These are phyloP conservation scores for Hydnomerulius pinastri DNA, from an alignment of 768 basidiomycete species.

Conservation along the genomic window DNA sequence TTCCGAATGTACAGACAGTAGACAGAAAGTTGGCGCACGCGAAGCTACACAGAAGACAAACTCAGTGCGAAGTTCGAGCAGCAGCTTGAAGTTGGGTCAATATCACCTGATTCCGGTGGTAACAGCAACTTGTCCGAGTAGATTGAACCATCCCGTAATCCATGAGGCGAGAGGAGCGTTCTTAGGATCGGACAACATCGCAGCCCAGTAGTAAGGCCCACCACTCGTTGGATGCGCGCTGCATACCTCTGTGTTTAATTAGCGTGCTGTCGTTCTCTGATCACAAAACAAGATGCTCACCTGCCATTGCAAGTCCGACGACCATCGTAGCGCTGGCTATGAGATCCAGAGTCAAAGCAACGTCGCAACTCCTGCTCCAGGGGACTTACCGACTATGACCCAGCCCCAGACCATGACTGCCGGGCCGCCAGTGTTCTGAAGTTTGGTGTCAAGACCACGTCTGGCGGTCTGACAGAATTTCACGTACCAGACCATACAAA, in stretches of 20 bases:
- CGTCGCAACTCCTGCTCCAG: neutral
- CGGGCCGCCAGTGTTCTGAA: conserved; percentile 71
- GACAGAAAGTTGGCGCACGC: conserved; percentile 70
- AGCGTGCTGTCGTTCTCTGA: neutral
- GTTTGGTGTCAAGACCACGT: neutral
- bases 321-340: conserved; percentile 71
- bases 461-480: neutral
- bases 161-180: conserved; percentile 69
- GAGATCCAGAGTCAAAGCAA: conserved; percentile 2
- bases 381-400: conserved; percentile 56
- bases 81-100: neutral
- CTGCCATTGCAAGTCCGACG: conserved; percentile 77
- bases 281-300: conserved; percentile 32
- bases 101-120: conserved; percentile 68
- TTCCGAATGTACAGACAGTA: conserved; percentile 59
- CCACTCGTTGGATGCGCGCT: conserved; percentile 74
- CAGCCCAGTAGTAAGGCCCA: conserved; percentile 83
- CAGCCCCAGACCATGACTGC: conserved; percentile 80
- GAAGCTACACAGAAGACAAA: conserved; percentile 42
- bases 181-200: conserved; percentile 62
- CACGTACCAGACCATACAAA: conserved; percentile 62
- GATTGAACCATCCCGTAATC: conserved; percentile 77
- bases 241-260: conserved; percentile 36
- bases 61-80: neutral
- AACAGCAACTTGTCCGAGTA: conserved; percentile 75